These are phyloP conservation scores for Massariosphaeria phaeospora DNA, from an alignment of 495 filamentous ascomycete genomes.

Conservation along the genomic window DNA sequence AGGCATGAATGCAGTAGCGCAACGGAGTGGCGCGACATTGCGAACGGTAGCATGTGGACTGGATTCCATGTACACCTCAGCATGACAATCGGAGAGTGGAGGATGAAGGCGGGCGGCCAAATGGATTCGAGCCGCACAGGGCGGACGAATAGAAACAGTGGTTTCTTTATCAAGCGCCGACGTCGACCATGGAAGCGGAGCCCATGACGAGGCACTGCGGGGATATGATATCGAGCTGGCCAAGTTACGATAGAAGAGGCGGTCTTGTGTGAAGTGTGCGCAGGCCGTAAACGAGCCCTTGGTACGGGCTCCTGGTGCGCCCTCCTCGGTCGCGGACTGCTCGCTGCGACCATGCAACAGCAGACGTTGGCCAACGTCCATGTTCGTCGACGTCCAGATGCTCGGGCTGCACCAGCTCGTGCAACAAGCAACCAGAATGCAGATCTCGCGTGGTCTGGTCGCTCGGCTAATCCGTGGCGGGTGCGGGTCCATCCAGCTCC, in stretches of 20 bases:
- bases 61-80: conserved; percentile 14
- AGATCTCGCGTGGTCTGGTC: conserved; percentile 20
- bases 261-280: neutral
- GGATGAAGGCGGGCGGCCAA: neutral
- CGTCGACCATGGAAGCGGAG: conserved; percentile 12
- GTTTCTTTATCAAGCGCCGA: conserved; percentile 12
- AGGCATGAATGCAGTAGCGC: conserved; percentile 29
- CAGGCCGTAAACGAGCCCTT: neutral
- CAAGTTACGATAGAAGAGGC: neutral
- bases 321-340: neutral
- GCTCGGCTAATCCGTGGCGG: too few relatives aligned
- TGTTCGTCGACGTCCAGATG: too few relatives aligned
- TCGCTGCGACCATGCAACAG: too few relatives aligned
- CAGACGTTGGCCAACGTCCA: too few relatives aligned
- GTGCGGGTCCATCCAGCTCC: too few relatives aligned
- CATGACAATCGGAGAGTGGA: neutral
- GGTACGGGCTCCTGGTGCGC: neutral
- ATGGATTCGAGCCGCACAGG: conserved; percentile 16
- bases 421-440: neutral
- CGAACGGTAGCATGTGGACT: neutral
- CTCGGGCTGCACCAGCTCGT: neutral
- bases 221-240: conserved; percentile 1
- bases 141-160: conserved; percentile 5
- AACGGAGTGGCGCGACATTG: neutral
- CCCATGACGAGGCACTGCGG: conserved; percentile 9